Evolutionary conservation across 768 basidiomycete genomes (phyloP).

Genomic region (Gymnopilus dilepis): DNA sequence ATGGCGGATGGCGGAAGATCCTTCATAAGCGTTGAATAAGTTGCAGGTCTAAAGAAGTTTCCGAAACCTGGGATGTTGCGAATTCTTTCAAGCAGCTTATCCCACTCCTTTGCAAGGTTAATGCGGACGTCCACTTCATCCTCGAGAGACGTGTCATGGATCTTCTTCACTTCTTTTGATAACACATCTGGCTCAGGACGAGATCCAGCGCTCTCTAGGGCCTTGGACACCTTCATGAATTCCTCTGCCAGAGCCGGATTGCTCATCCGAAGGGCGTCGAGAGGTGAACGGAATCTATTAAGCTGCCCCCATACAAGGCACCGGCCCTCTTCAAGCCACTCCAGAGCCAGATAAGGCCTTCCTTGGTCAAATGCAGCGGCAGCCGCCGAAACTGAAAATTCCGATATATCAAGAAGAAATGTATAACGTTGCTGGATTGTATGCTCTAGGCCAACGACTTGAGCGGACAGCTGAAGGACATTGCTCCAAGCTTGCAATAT

Average conservation of each 20-base stretch:
- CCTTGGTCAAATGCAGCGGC: not conserved
- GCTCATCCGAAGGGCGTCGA: constrained; percentile 15
- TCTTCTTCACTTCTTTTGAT: not conserved
- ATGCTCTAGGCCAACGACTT: not conserved
- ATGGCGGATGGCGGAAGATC: not conserved
- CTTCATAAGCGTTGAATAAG: not conserved
- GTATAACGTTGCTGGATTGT: not conserved
- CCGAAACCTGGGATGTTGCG: not conserved
- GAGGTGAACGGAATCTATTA: constrained; percentile 26
- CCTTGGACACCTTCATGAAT: not conserved
- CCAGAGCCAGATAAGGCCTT: constrained; percentile 17
- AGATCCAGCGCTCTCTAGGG: not conserved
- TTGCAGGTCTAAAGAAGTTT: not conserved
- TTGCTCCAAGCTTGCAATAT: constrained; percentile 1
- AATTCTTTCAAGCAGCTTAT: not conserved
- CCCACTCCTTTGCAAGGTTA: not conserved
- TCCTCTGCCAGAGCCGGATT: not conserved
- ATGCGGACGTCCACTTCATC: not conserved
- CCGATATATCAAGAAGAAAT: not conserved
- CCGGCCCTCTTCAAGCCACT: constrained; percentile 32
- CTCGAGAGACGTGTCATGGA: not conserved
- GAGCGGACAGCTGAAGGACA: not conserved
- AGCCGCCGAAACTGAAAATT: not conserved
- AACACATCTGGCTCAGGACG: not conserved
- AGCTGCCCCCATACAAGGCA: constrained; percentile 29